Conservation (phyloP, 768 basidiomycete genomes). For the Boletus pseudopeckii region DNA sequence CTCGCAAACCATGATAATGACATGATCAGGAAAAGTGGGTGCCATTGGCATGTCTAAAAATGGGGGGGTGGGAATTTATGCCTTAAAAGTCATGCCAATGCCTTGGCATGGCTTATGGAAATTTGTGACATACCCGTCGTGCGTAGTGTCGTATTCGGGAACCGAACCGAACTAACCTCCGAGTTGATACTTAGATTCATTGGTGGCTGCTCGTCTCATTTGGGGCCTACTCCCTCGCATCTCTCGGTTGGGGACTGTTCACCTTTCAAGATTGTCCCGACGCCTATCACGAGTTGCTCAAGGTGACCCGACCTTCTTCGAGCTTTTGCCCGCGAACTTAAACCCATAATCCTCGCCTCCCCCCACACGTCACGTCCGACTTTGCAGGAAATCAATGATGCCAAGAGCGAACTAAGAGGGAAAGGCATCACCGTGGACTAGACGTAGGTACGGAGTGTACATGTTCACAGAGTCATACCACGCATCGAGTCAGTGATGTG, state of each 20-base stretch:
- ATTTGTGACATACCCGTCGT: conserved; percentile 13
- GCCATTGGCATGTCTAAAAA: too few species aligned
- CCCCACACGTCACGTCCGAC: background rate
- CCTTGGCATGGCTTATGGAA: too few species aligned
- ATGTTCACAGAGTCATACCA: conserved; percentile 29
- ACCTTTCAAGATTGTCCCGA: conserved; percentile 78
- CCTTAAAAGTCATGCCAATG: too few species aligned
- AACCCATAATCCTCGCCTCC: background rate
- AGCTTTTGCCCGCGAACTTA: background rate
- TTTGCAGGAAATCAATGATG: conserved; percentile 55
- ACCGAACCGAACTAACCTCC: background rate
- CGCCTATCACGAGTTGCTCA: conserved; percentile 67
- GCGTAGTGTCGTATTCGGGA: background rate
- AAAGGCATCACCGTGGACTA: conserved; percentile 62
- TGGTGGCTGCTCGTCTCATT: conserved; percentile 82
- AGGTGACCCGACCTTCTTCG: conserved; percentile 33
- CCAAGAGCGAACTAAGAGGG: conserved; percentile 55
- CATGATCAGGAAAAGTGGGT: too few species aligned
- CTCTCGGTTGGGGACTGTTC: conserved; percentile 70
- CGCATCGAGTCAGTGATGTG: background rate
- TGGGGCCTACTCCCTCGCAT: conserved; percentile 75
- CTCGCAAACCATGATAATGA: too few species aligned
- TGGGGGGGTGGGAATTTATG: too few species aligned
- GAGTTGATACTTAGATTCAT: conserved; percentile 58
- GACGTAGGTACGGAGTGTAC: conserved; percentile 42